A percentile compares a stretch with the other conserved stretches of the same genome.
Evolutionary conservation across 2,329 filamentous ascomycete genomes (phyloP).

Genomic region (Paramyrothecium roridum): DNA sequence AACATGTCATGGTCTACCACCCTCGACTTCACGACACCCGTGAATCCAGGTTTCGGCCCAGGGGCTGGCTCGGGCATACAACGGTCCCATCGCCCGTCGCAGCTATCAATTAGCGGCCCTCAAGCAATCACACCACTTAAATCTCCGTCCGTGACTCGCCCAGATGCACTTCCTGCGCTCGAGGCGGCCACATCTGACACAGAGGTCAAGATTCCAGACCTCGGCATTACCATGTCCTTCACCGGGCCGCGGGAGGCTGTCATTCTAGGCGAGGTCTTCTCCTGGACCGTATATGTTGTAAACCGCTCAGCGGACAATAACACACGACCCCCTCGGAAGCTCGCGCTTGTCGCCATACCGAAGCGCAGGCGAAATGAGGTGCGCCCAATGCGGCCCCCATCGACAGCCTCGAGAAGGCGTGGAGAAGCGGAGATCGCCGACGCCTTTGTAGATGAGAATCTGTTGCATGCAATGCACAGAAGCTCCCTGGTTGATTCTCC

Average conservation of each 20-base stretch:
- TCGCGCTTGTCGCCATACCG: slow-evolving; percentile 67
- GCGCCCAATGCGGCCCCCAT: slow-evolving; percentile 50
- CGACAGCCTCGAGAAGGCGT: slow-evolving; percentile 36
- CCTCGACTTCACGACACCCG: slow-evolving; percentile 65
- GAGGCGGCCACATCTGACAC: slow-evolving; percentile 47
- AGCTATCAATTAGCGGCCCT: slow-evolving; percentile 57
- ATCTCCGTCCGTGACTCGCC: slow-evolving; percentile 54
- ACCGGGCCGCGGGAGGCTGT: slow-evolving; percentile 56
- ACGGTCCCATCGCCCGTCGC: slow-evolving; percentile 59
- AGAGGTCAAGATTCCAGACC: slow-evolving; percentile 51
- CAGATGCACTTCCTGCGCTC: slow-evolving; percentile 57
- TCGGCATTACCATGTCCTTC: slow-evolving; percentile 75
- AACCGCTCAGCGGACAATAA: slow-evolving; percentile 57
- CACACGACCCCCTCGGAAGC: slow-evolving; percentile 54
- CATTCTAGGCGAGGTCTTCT: slow-evolving; percentile 63
- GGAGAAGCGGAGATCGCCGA: slow-evolving; percentile 50
- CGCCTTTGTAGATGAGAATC: slow-evolving; percentile 68
- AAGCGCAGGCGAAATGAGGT: slow-evolving; percentile 59
- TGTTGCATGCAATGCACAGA: slow-evolving; percentile 69
- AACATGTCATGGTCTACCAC: slow-evolving; percentile 65
- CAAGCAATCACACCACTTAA: slow-evolving; percentile 52
- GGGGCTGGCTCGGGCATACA: slow-evolving; percentile 54
- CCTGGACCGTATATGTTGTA: slow-evolving; percentile 72
- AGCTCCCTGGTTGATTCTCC: slow-evolving; percentile 60
- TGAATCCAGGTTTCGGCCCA: slow-evolving; percentile 60